Evolutionary conservation across 2,329 filamentous ascomycete genomes (phyloP), one percentile per base, ranked within the genome.

Genomic region (Alternaria gaisen): DNA sequence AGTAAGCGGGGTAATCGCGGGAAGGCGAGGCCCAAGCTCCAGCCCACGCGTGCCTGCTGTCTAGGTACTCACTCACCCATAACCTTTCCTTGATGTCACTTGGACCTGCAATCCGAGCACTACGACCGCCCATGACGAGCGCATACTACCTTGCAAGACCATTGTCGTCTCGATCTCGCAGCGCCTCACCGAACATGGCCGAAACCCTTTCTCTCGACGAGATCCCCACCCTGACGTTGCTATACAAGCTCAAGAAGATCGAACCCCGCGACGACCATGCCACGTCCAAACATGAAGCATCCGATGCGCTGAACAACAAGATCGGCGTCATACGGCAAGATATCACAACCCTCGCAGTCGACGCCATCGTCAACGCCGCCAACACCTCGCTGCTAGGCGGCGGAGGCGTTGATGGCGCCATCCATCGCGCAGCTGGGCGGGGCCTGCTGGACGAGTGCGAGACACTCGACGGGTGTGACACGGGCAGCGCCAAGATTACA

Each of bases 361-460:
- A 93, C 73, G 90, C 91, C 65, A 95, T 97, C 69, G 94, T 98
- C 77, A 98, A 98, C 77, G 94, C 95, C 1, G 94, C 95, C 44
- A 98, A 98, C 78, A 80, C 80, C 10, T 85, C 85, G 2, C 87
- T 98, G 0, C 84, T 91, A 0, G 93, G 94, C 56, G 95, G 95
- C 54, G 93, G 93, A n/a, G 95, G 95, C 36, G 93, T 98, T 16
- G 83, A 85, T 58, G 83, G 83, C 40, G 82, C 93, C 28, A 97
- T 98, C 70, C 95, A 98, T 77, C 80, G 85, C 30, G 93, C 90
- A 41, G 94, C 95, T 1, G 95, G 95, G 0, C 86, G 81, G 0
- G 78, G 79, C 0, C 86, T 98, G 0, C 66, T 89, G 20, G 73
- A 82, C 9, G 94, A 95, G 81, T 97, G 94, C 79, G 79, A 81